These are phyloP conservation scores for Rhizopogon vinicolor DNA, from an alignment of 768 basidiomycete species.

Conservation along the genomic window DNA sequence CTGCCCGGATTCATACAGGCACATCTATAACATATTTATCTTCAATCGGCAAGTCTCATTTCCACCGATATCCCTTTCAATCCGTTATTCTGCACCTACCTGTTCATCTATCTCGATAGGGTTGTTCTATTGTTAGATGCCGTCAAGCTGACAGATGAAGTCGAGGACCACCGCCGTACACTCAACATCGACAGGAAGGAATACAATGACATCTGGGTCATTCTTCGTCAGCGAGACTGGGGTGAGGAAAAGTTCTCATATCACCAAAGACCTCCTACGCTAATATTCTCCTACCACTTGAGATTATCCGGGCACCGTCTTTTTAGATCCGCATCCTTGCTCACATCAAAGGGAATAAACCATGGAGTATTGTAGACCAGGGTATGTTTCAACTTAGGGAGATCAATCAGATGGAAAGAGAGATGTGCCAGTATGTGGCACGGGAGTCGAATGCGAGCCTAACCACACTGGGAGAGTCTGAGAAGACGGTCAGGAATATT, in stretches of 20 bases:
- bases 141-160: slow-evolving; percentile 56
- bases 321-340: no score
- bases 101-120: slow-evolving; percentile 62
- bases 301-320: no score
- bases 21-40: slow-evolving; percentile 68
- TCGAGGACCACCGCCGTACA: slow-evolving; percentile 51
- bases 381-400: no score
- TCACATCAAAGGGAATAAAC: no score
- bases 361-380: no score
- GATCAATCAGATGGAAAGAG: no score
- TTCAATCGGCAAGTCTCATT: slow-evolving; percentile 52
- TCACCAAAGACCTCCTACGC: slow-evolving; percentile 75
- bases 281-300: no score
- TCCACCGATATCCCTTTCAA: slow-evolving; percentile 77
- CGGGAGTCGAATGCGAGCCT: no score
- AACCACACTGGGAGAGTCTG: no score
- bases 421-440: no score
- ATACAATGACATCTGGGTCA: slow-evolving; percentile 79
- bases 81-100: slow-evolving; percentile 87
- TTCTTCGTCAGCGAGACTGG: slow-evolving; percentile 70
- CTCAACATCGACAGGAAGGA: slow-evolving; percentile 55
- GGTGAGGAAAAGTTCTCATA: slow-evolving; percentile 79
- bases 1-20: slow-evolving; percentile 59
- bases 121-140: slow-evolving; percentile 75
- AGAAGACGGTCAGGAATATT: no score